Conservation (phyloP, 1,284 basidiomycete genomes). For the Mycena citricolor region DNA sequence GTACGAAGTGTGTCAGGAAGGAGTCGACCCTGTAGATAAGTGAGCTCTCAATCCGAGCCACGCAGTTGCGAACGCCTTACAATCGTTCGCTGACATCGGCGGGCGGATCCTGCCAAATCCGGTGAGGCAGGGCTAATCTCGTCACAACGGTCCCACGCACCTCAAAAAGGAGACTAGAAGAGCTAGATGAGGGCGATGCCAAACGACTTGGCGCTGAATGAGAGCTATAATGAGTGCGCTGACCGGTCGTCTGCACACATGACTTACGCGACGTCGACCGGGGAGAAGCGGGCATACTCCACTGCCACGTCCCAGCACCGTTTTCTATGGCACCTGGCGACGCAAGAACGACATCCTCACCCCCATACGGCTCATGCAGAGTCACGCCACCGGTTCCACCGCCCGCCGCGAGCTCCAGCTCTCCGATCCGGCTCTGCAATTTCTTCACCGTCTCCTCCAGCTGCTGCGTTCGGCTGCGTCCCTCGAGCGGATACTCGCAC, state of each 20-base stretch:
- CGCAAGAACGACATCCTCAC: constrained; percentile 1
- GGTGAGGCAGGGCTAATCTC: too few species aligned
- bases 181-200: constrained; percentile 4
- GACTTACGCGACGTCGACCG: neutral
- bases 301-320: too few species aligned
- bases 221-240: neutral
- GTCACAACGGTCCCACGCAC: too few species aligned
- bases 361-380: constrained; percentile 15
- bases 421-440: constrained; percentile 27
- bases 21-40: constrained; percentile 30
- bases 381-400: constrained; percentile 4
- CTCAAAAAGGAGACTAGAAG: constrained; percentile 12
- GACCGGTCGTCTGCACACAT: neutral
- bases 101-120: constrained; percentile 16
- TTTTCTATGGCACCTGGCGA: too few species aligned
- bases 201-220: constrained; percentile 2
- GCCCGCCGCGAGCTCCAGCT: constrained; percentile 22
- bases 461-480: constrained; percentile 40
- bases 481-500: constrained; percentile 43
- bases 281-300: neutral
- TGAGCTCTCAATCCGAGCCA: neutral
- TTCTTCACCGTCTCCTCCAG: constrained; percentile 34
- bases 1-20: constrained; percentile 37
- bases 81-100: constrained; percentile 5
- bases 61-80: neutral